A percentile compares a stretch with the other conserved stretches of the same genome.
Evolutionary conservation across 106 monocot genomes (phyloP).

Genomic region (Phalaenopsis aphrodite): DNA sequence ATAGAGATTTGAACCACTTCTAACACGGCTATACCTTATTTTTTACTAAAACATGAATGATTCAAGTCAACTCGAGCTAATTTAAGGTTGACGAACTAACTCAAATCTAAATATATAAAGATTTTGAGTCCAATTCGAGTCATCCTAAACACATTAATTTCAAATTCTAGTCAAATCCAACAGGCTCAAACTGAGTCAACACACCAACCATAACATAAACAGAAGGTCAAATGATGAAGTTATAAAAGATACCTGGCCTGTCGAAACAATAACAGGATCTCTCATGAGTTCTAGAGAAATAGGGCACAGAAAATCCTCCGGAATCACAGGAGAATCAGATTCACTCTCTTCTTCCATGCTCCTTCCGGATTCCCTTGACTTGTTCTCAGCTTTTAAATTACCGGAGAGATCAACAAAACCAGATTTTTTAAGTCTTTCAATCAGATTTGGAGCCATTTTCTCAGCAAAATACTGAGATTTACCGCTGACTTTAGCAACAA

Average conservation of each 20-base stretch:
- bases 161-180: too few species aligned
- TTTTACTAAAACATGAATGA: too few species aligned
- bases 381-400: not conserved
- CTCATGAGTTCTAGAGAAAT: constrained; percentile 69
- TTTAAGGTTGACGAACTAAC: too few species aligned
- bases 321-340: constrained; percentile 33
- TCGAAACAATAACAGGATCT: constrained; percentile 70
- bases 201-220: too few species aligned
- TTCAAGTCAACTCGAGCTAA: too few species aligned
- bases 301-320: constrained; percentile 65
- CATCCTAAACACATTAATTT: too few species aligned
- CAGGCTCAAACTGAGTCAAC: too few species aligned
- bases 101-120: too few species aligned
- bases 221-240: too few species aligned
- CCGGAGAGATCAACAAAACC: constrained; percentile 1
- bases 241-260: constrained; percentile 40
- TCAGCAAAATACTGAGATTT: constrained; percentile 20
- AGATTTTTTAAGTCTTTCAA: constrained; percentile 15
- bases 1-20: too few species aligned
- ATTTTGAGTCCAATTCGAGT: too few species aligned
- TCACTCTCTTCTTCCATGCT: constrained; percentile 11
- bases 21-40: too few species aligned
- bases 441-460: constrained; percentile 19
- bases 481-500: constrained; percentile 38
- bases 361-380: constrained; percentile 9